Conservation (phyloP, 805 yeast species). For the Wickerhamomyces queroliae region DNA sequence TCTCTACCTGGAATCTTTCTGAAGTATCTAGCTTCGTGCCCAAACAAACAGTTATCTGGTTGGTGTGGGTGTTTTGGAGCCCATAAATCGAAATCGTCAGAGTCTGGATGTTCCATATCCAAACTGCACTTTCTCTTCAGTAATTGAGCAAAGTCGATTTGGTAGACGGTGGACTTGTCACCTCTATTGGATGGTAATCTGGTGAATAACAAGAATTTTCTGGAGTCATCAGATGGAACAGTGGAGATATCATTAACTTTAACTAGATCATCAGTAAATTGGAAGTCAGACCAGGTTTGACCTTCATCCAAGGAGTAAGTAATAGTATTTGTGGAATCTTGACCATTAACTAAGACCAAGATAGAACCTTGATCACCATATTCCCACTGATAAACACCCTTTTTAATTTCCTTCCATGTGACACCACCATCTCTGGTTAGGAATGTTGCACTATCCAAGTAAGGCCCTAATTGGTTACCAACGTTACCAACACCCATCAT, state of each 20-base stretch:
- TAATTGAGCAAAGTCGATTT: slow-evolving; percentile 52
- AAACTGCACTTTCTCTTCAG: slow-evolving; percentile 50
- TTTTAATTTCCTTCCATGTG: slow-evolving; percentile 74
- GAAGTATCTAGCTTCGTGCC: slow-evolving; percentile 57
- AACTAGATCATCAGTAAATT: slow-evolving; percentile 54
- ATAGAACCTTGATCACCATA: slow-evolving; percentile 94
- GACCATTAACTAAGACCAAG: slow-evolving; percentile 61
- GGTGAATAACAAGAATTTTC: slow-evolving; percentile 66
- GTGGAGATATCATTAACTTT: slow-evolving; percentile 72
- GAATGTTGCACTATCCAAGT: slow-evolving; percentile 59
- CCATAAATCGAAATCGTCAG: slow-evolving; percentile 61
- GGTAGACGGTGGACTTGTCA: slow-evolving; percentile 38
- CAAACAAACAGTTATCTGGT: slow-evolving; percentile 56
- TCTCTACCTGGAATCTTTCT: slow-evolving; percentile 50
- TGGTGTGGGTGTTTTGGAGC: slow-evolving; percentile 51
- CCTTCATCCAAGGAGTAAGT: slow-evolving; percentile 79
- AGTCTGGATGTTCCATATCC: slow-evolving; percentile 35
- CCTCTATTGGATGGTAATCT: slow-evolving; percentile 39
- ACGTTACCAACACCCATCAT: slow-evolving; percentile 93
- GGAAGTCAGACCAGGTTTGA: slow-evolving; percentile 59
- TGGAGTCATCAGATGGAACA: slow-evolving; percentile 85
- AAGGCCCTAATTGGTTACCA: slow-evolving; percentile 50
- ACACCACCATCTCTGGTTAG: slow-evolving; percentile 88
- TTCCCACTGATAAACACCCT: slow-evolving; percentile 87
- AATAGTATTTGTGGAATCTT: slow-evolving; percentile 51